These are phyloP conservation scores for Ramicandelaber brevisporus DNA, from an alignment of 192 early-diverging fungal genomes.

Conservation along the genomic window DNA sequence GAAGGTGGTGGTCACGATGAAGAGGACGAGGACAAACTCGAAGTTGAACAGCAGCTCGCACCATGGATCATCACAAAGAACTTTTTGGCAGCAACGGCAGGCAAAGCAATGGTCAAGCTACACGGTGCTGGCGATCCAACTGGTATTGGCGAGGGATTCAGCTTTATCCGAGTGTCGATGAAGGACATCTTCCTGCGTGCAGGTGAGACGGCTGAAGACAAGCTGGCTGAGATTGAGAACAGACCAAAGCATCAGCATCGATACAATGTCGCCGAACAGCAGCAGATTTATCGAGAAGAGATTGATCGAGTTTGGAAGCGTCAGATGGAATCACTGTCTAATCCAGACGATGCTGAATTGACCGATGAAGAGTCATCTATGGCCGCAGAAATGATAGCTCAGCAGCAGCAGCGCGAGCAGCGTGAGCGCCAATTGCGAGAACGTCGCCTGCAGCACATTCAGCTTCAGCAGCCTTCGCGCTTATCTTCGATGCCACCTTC, in stretches of 20 bases:
- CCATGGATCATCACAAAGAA: constrained; percentile 91
- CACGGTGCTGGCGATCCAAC: constrained; percentile 95
- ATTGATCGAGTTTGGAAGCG: constrained; percentile 83
- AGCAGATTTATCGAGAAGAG: constrained; percentile 83
- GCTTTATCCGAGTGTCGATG: constrained; percentile 91
- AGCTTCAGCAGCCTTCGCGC: too few species aligned
- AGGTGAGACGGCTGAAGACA: constrained; percentile 61
- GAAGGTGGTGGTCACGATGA: constrained; percentile 41
- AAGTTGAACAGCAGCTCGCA: constrained; percentile 81
- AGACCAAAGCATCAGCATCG: constrained; percentile 57
- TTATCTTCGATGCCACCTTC: too few species aligned
- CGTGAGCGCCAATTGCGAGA: too few species aligned
- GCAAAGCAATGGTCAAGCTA: constrained; percentile 86
- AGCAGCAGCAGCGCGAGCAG: too few species aligned
- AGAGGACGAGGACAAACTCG: constrained; percentile 29
- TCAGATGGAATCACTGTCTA: constrained; percentile 42
- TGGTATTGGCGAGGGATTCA: constrained; percentile 83
- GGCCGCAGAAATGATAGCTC: too few species aligned
- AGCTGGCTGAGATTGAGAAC: constrained; percentile 55
- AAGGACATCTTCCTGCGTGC: constrained; percentile 86
- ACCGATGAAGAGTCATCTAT: too few species aligned
- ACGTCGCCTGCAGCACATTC: too few species aligned
- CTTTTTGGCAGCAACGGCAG: constrained; percentile 76
- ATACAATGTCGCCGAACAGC: constrained; percentile 80
- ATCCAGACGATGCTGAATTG: constrained; percentile 17